Percentiles rank a stretch among this genome's conserved stretches.
phyloP scores from a whole-genome alignment of 2,329 filamentous ascomycete genomes.

The Apiospora arundinis region DNA sequence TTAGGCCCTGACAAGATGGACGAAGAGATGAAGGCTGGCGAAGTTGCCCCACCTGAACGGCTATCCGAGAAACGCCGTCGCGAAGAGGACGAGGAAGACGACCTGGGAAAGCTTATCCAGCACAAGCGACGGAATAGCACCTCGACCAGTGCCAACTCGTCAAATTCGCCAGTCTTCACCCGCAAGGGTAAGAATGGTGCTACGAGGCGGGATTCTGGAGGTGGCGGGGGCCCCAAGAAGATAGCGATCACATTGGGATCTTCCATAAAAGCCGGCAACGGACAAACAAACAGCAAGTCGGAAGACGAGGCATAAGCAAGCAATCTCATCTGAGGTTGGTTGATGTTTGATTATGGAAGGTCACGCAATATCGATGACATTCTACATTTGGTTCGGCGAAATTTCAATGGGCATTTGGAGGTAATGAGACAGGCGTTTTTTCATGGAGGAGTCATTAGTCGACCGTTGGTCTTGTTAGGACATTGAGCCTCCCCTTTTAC shows the following conservation, averaged over 20 bases:
- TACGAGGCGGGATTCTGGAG: conserved; percentile 46
- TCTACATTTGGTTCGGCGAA: conserved; percentile 18
- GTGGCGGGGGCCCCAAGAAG: conserved; percentile 53
- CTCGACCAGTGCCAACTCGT: conserved; percentile 52
- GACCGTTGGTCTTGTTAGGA: conserved; percentile 30
- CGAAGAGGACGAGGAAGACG: conserved; percentile 93
- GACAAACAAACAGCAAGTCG: conserved; percentile 27
- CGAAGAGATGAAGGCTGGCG: conserved; percentile 42
- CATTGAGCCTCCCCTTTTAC: conserved; percentile 27
- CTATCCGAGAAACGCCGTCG: conserved; percentile 88
- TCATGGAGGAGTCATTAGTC: conserved; percentile 30
- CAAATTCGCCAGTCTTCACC: conserved; percentile 46
- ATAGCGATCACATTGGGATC: conserved; percentile 65
- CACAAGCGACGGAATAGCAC: conserved; percentile 67
- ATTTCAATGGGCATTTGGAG: conserved; percentile 23
- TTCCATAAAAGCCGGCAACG: conserved; percentile 43
- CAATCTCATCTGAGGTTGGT: conserved; percentile 7
- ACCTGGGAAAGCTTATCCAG: conserved; percentile 80
- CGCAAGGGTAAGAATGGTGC: conserved; percentile 55
- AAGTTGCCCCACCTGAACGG: conserved; percentile 70
- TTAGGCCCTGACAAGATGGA: conserved; percentile 31
- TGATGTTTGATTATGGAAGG: conserved; percentile 14
- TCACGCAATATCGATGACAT: background rate
- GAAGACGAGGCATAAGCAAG: conserved; percentile 32
- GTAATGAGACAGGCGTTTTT: conserved; percentile 39